Evolutionary conservation across 805 yeast species (phyloP).

Genomic region (Spathaspora gorwiae): DNA sequence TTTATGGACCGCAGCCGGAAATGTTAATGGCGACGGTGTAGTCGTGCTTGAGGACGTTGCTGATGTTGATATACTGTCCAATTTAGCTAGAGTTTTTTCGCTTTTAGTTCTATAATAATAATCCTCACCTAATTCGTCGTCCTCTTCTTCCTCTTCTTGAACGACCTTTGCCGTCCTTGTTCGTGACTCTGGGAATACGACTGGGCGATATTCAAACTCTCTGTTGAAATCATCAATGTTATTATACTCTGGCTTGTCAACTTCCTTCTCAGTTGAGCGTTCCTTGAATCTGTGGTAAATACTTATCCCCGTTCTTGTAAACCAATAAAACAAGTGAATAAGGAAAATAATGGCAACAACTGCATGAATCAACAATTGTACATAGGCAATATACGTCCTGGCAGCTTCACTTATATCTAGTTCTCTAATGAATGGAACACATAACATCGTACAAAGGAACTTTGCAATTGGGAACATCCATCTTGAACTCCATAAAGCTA

Average conservation of each 20-base stretch:
- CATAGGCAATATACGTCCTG: slow-evolving; percentile 41
- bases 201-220: slow-evolving; percentile 25
- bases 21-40: not conserved
- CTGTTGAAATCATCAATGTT: slow-evolving; percentile 17
- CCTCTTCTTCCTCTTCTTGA: slow-evolving; percentile 8
- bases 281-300: slow-evolving; percentile 13
- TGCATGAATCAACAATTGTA: slow-evolving; percentile 39
- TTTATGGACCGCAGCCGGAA: not conserved
- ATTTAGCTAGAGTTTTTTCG: slow-evolving; percentile 6
- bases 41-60: not conserved
- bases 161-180: not conserved
- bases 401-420: slow-evolving; percentile 32
- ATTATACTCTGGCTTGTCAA: not conserved
- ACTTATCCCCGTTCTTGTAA: slow-evolving; percentile 21
- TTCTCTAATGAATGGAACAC: slow-evolving; percentile 38
- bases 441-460: slow-evolving; percentile 35
- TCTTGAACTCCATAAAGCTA: slow-evolving; percentile 25
- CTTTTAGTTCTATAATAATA: slow-evolving; percentile 14
- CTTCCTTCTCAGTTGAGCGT: not conserved
- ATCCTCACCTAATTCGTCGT: slow-evolving; percentile 9
- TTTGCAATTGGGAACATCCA: slow-evolving; percentile 35
- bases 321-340: slow-evolving; percentile 25
- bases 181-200: not conserved
- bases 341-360: slow-evolving; percentile 26
- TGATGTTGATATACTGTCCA: not conserved